Base-by-base conservation (phyloP, 768 basidiomycete genomes). In the Podaxis carcinomalis region DNA sequence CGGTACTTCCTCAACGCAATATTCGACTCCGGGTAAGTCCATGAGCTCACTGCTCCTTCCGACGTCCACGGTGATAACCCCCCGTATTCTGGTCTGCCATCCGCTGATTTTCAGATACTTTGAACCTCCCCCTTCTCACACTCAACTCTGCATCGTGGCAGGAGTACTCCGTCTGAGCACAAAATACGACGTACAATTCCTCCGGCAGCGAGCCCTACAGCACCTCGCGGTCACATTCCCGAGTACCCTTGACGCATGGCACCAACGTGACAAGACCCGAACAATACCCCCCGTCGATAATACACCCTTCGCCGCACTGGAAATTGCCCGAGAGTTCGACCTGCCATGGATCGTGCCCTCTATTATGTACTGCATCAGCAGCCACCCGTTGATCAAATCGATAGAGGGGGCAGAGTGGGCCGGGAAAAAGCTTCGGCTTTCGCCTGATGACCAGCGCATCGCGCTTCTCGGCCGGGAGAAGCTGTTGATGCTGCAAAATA, bases 161-260 rank as follows among this genome's bases (percentile, higher is more conserved):
- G 70, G 72, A 36, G 68, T 78, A n/a, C 69, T 78, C 19, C 73
- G 74, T 2, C 67, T 79, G 59, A 71, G 72, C 51, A 68, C 70
- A 19, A 79, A 78, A 68, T 78, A 78, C 66, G 72, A 77, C 60
- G 74, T 75, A 5, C 67, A 63, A 49, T 72, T 68, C 61, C 73
- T 78, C 36, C 71, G 71, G 10, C 63, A 59, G 2, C 73, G 76
- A 37, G 73, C 75, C 5, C 62, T 77, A 27, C 62, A 63, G 5
- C 75, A 77, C 64, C 71, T 79, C 28, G 62, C 63, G n/a, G 64
- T 68, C 27, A 72, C 74, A 3, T 78, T 75, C 65, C 77, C 77
- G 3, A 71, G 65, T 14, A 69, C 74, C 13, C 72, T 78, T 16
- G 40, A 62, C 0, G 70, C 62, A 1, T 78, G 75, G 71, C 68